These are phyloP conservation scores for Hygrophoropsis aurantiaca DNA, from an alignment of 768 basidiomycete genomes.

Conservation along the genomic window DNA sequence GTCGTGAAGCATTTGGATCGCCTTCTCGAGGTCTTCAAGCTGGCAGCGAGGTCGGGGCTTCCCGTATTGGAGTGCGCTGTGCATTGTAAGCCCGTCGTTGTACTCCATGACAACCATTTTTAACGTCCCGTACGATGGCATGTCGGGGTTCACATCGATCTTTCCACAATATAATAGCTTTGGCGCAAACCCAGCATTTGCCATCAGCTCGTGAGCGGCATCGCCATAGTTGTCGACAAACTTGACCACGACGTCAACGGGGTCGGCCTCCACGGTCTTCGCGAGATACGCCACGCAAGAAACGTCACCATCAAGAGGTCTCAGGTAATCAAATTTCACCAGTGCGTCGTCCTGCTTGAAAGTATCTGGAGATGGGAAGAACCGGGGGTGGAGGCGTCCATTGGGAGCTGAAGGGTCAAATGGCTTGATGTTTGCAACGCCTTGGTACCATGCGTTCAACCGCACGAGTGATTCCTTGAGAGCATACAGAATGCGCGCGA, in stretches of 20 bases:
- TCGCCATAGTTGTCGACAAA: slow-evolving; percentile 35
- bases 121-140: slow-evolving; percentile 15
- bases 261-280: slow-evolving; percentile 2
- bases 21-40: slow-evolving; percentile 15
- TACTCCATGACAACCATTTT: slow-evolving; percentile 43
- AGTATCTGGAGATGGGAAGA: slow-evolving; percentile 17
- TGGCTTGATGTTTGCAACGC: not conserved
- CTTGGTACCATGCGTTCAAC: slow-evolving; percentile 21
- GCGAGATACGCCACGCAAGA: slow-evolving; percentile 25
- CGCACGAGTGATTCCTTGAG: slow-evolving; percentile 12
- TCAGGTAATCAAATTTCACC: slow-evolving; percentile 18
- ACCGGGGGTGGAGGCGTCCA: slow-evolving; percentile 9
- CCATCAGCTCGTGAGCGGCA: slow-evolving; percentile 33
- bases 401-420: not conserved
- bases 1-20: slow-evolving; percentile 25
- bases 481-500: slow-evolving; percentile 20
- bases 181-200: slow-evolving; percentile 24
- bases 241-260: slow-evolving; percentile 23
- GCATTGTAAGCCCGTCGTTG: slow-evolving; percentile 13
- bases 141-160: slow-evolving; percentile 4
- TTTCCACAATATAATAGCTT: slow-evolving; percentile 29
- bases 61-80: not conserved
- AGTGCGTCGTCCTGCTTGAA: not conserved
- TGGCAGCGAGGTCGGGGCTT: slow-evolving; percentile 7
- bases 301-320: slow-evolving; percentile 13